Conservation (phyloP, 2,329 filamentous ascomycete species). For the Aspergillus terreus region DNA sequence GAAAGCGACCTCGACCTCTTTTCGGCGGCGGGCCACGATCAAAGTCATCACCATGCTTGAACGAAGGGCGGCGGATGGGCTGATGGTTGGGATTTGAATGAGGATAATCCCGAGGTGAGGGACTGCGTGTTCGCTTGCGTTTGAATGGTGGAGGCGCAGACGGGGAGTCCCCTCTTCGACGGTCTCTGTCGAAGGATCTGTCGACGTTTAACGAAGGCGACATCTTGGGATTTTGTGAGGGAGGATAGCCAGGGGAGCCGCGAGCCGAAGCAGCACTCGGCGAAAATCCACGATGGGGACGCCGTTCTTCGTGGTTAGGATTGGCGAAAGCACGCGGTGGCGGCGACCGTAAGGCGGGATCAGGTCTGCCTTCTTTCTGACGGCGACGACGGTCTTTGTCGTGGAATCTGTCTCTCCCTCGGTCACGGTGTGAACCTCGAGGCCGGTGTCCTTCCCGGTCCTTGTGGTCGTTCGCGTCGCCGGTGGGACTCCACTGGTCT, state of each 20-base stretch:
- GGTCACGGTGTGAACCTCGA: conserved; percentile 39
- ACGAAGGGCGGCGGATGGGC: conserved; percentile 19
- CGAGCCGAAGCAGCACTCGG: conserved; percentile 22
- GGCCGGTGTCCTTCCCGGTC: conserved; percentile 35
- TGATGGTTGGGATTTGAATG: conserved; percentile 21
- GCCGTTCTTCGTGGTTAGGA: conserved; percentile 28
- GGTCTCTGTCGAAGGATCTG: conserved; percentile 23
- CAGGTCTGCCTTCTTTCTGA: conserved; percentile 32
- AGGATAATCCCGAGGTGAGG: conserved; percentile 31
- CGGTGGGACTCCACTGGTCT: conserved; percentile 48
- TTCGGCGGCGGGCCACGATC: conserved; percentile 35
- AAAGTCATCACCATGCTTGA: conserved; percentile 32
- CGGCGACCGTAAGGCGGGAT: conserved; percentile 40
- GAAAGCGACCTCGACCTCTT: conserved; percentile 33
- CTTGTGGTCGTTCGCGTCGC: conserved; percentile 36
- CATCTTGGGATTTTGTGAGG: conserved; percentile 18
- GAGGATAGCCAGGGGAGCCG: conserved; percentile 24
- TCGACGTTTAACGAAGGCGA: conserved; percentile 19
- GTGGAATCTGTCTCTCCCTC: conserved; percentile 39
- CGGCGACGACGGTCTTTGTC: conserved; percentile 35
- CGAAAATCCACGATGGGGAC: conserved; percentile 27
- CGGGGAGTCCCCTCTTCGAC: conserved; percentile 29
- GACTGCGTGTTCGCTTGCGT: conserved; percentile 40
- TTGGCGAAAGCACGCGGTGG: conserved; percentile 31
- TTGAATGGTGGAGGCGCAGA: conserved; percentile 30